Conservation (phyloP, 768 basidiomycete genomes). For the Roridomyces roridus region DNA sequence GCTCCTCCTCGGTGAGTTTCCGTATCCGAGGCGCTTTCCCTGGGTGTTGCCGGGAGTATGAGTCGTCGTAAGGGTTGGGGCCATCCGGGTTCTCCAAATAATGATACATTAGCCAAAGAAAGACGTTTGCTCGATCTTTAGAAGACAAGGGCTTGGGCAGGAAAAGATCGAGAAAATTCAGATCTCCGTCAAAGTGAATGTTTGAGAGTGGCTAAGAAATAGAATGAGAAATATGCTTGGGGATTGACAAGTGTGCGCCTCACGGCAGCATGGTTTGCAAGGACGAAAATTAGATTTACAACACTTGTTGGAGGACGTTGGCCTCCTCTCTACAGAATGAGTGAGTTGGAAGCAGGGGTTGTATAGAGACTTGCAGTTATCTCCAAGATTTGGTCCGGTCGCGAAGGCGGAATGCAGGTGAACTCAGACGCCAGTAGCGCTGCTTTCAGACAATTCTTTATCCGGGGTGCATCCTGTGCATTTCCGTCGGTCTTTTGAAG, state of each 20-base stretch:
- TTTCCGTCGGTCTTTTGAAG: constrained; percentile 89
- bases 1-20: constrained; percentile 59
- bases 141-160: constrained; percentile 78
- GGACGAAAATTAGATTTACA: constrained; percentile 85
- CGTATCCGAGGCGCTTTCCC: constrained; percentile 71
- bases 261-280: constrained; percentile 81
- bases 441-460: constrained; percentile 90
- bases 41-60: constrained; percentile 58
- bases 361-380: constrained; percentile 57
- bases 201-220: constrained; percentile 58
- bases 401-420: constrained; percentile 69
- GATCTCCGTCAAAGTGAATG: constrained; percentile 74
- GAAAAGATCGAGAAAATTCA: constrained; percentile 87
- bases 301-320: constrained; percentile 82
- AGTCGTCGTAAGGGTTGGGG: constrained; percentile 80
- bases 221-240: constrained; percentile 10
- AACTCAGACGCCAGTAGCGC: constrained; percentile 75
- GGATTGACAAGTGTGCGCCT: constrained; percentile 34
- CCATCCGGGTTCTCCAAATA: constrained; percentile 73
- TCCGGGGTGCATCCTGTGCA: constrained; percentile 89
- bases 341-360: constrained; percentile 9
- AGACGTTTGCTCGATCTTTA: constrained; percentile 73
- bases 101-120: constrained; percentile 85
- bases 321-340: constrained; percentile 53
- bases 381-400: constrained; percentile 74